A percentile compares a stretch with the other conserved stretches of the same genome.
Conservation (phyloP, 2,329 filamentous ascomycete species). For the Plenodomus tracheiphilus region DNA sequence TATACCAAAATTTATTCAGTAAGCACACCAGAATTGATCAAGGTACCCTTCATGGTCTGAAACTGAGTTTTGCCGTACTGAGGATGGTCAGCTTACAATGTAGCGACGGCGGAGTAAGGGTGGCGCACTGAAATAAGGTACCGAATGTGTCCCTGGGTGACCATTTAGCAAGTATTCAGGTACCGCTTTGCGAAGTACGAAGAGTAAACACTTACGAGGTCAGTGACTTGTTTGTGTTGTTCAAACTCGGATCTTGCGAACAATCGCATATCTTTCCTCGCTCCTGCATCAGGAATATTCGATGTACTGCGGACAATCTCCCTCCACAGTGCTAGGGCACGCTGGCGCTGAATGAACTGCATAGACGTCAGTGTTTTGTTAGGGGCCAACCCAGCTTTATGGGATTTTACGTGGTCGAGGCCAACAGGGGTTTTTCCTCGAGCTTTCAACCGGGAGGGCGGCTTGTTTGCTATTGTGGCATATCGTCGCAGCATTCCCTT, state of each 20-base stretch:
- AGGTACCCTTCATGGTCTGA: constrained; percentile 50
- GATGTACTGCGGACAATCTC: constrained; percentile 51
- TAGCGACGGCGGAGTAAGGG: neutral
- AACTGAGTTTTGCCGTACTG: constrained; percentile 56
- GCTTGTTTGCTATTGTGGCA: constrained; percentile 36
- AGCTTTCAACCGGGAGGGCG: constrained; percentile 31
- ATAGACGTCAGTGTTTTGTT: constrained; percentile 8
- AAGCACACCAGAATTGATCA: constrained; percentile 40
- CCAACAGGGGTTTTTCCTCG: constrained; percentile 38
- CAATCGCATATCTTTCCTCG: constrained; percentile 49
- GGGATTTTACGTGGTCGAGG: constrained; percentile 34
- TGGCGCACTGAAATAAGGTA: constrained; percentile 51
- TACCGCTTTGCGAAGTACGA: no score
- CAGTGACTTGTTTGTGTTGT: constrained; percentile 50
- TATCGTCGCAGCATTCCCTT: constrained; percentile 37
- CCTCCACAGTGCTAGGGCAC: constrained; percentile 52
- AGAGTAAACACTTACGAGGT: constrained; percentile 44
- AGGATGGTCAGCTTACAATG: neutral
- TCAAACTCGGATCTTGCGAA: constrained; percentile 56
- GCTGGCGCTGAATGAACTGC: constrained; percentile 56
- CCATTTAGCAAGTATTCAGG: constrained; percentile 10
- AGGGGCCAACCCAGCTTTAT: neutral
- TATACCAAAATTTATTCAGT: constrained; percentile 17
- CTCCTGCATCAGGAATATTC: constrained; percentile 33
- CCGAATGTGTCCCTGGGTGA: constrained; percentile 48